A percentile compares a stretch with the other conserved stretches of the same genome.
Conservation (phyloP, 768 basidiomycete genomes). For the Lentinus tigrinus region DNA sequence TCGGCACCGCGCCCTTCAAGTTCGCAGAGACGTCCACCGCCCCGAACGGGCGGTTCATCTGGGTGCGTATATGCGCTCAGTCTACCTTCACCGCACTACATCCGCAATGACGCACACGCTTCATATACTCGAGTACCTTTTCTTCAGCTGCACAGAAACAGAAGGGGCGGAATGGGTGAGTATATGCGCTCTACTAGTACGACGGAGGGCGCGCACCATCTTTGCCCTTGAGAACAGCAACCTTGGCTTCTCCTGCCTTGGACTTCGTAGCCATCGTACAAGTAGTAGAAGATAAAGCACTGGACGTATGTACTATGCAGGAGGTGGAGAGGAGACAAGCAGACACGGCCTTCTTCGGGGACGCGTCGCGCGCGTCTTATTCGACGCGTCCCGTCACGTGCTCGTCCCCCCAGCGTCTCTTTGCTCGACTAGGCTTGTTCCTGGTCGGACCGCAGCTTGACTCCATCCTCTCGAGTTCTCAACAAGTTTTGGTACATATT, state of each 20-base stretch:
- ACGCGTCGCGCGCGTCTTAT: too few species aligned
- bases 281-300: too few species aligned
- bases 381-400: too few species aligned
- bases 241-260: slow-evolving; percentile 31
- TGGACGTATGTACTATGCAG: too few species aligned
- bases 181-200: not conserved
- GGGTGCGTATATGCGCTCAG: slow-evolving; percentile 2
- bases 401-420: too few species aligned
- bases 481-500: too few species aligned
- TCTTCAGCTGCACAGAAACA: slow-evolving; percentile 58
- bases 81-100: slow-evolving; percentile 11
- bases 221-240: slow-evolving; percentile 63
- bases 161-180: not conserved
- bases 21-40: slow-evolving; percentile 92
- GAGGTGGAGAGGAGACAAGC: too few species aligned
- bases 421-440: too few species aligned
- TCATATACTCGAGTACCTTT: slow-evolving; percentile 75
- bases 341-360: too few species aligned
- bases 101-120: slow-evolving; percentile 44
- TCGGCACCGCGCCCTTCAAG: slow-evolving; percentile 85
- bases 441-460: too few species aligned
- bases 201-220: slow-evolving; percentile 45
- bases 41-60: slow-evolving; percentile 95
- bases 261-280: slow-evolving; percentile 22
- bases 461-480: too few species aligned